Percentiles rank a stretch among this genome's conserved stretches.
These are phyloP conservation scores for Terfezia claveryi DNA, from an alignment of 495 filamentous ascomycete species.

Conservation along the genomic window DNA sequence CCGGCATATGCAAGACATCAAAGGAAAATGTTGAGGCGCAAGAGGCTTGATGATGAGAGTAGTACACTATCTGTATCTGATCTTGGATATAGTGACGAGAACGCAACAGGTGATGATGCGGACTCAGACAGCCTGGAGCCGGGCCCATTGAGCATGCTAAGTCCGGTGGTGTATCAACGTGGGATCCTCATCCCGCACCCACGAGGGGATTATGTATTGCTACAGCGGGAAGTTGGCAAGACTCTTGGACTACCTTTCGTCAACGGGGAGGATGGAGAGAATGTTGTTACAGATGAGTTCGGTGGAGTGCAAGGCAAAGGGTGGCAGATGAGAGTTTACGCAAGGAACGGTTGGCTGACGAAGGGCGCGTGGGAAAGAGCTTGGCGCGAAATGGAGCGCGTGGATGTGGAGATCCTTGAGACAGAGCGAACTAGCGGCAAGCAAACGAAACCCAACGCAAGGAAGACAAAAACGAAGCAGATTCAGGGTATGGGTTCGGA, in stretches of 20 bases:
- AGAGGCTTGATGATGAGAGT: background rate
- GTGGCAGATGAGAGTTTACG: constrained; percentile 76
- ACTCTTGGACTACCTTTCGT: constrained; percentile 52
- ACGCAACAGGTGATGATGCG: background rate
- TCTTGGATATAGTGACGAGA: background rate
- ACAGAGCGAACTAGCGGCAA: background rate
- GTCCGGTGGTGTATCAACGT: constrained; percentile 58
- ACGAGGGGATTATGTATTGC: constrained; percentile 67
- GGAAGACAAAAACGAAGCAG: too few relatives aligned
- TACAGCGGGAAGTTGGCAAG: constrained; percentile 83
- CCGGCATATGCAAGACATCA: background rate
- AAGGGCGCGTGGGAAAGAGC: constrained; percentile 80
- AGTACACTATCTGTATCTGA: background rate
- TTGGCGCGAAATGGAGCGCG: constrained; percentile 93
- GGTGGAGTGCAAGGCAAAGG: constrained; percentile 26
- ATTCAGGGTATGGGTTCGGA: too few relatives aligned
- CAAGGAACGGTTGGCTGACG: constrained; percentile 80
- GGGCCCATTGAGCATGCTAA: constrained; percentile 17
- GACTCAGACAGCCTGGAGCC: background rate
- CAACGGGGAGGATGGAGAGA: constrained; percentile 25
- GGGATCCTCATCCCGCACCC: constrained; percentile 79
- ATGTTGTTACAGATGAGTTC: constrained; percentile 28
- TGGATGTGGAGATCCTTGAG: constrained; percentile 62
- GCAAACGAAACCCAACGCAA: too few relatives aligned
- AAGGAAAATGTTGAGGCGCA: background rate